Conservation (phyloP, 371 early-diverging fungal species). For the Syncephalis plumigaleata region DNA sequence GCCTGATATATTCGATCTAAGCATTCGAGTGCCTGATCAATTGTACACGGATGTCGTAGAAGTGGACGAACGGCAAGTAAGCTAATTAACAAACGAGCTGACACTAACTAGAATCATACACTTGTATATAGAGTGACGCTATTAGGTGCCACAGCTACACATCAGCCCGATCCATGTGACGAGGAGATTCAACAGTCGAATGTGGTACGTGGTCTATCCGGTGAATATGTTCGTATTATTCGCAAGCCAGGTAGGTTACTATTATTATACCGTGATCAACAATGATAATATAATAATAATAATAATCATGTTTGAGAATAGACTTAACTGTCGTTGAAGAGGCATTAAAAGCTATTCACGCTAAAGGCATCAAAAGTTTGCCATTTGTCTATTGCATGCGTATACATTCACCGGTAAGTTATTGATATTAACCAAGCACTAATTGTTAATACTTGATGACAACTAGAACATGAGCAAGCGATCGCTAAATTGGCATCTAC, state of each 20-base stretch:
- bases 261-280: too few relatives aligned
- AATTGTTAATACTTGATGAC: not conserved
- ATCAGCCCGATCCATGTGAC: conserved; percentile 33
- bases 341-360: conserved; percentile 38
- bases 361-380: conserved; percentile 68
- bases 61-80: conserved; percentile 66
- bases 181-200: conserved; percentile 12
- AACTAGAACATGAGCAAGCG: conserved; percentile 58
- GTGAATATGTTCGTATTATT: conserved; percentile 63
- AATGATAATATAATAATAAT: too few relatives aligned
- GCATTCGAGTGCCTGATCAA: conserved; percentile 60
- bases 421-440: not conserved
- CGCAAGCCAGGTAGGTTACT: conserved; percentile 33
- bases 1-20: conserved; percentile 90
- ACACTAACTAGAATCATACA: not conserved
- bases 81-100: not conserved
- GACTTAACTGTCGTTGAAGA: conserved; percentile 25
- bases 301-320: conserved; percentile 10
- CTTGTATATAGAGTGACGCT: too few relatives aligned
- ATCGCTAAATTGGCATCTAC: conserved; percentile 47
- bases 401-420: conserved; percentile 56
- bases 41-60: conserved; percentile 77
- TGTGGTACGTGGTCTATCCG: conserved; percentile 60
- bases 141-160: conserved; percentile 7
- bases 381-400: conserved; percentile 84